phyloP scores from a whole-genome alignment of 768 basidiomycete genomes.

The Podaxis mareebaensis region DNA sequence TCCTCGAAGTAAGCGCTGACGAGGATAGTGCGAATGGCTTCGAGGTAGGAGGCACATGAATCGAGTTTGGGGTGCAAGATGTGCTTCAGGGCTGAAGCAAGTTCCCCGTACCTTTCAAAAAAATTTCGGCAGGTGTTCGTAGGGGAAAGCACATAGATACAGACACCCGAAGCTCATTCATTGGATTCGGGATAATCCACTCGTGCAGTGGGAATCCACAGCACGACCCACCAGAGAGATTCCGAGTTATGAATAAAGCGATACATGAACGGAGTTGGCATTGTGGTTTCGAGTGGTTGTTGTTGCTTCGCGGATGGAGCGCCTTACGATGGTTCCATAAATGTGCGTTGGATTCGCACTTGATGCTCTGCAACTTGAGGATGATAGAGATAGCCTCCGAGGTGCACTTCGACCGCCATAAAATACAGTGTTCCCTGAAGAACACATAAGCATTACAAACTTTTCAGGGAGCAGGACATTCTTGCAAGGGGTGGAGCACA shows the following conservation, averaged over 20 bases:
- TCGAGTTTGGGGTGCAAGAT: no score
- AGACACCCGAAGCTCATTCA: not conserved
- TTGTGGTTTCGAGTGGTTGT: not conserved
- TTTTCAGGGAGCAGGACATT: no score
- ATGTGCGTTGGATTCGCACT: not conserved
- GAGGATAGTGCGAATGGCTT: no score
- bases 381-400: not conserved
- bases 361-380: not conserved
- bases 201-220: not conserved
- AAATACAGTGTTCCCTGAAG: not conserved
- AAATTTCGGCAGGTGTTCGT: not conserved
- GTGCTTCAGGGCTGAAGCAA: no score
- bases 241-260: not conserved
- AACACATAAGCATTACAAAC: no score
- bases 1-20: no score
- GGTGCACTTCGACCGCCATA: slow-evolving; percentile 1
- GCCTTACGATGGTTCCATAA: not conserved
- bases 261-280: not conserved
- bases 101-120: no score
- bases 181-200: not conserved
- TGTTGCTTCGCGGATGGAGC: not conserved
- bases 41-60: no score
- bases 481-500: not conserved
- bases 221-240: not conserved
- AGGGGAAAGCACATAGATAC: not conserved